phyloP scores from a whole-genome alignment of 352 stramenopile genomes.

The Phytophthora constricta region DNA sequence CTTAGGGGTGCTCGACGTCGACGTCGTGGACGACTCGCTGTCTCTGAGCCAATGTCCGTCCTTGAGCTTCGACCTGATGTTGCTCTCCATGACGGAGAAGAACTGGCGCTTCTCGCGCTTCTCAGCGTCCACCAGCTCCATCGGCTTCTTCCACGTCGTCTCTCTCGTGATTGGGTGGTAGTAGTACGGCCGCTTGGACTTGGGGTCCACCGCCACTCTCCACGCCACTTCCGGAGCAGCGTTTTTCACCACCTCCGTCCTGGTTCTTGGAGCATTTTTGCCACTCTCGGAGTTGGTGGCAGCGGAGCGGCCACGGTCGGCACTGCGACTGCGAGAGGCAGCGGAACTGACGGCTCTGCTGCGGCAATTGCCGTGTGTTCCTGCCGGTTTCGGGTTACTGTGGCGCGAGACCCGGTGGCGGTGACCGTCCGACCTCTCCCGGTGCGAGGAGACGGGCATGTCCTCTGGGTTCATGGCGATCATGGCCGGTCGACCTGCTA shows the following conservation, averaged over 20 bases:
- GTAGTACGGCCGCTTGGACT: constrained; percentile 95
- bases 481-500: constrained; percentile 38
- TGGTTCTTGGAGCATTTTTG: no score
- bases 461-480: constrained; percentile 39
- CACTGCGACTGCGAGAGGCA: constrained; percentile 22
- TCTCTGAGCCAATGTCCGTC: constrained; percentile 67
- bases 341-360: constrained; percentile 10
- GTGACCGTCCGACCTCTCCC: constrained; percentile 3
- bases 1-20: constrained; percentile 23
- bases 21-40: constrained; percentile 40
- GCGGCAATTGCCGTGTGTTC: constrained; percentile 16
- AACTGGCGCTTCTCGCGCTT: constrained; percentile 88
- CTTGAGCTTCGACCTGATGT: constrained; percentile 92
- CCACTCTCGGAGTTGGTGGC: constrained; percentile 6
- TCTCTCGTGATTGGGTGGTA: constrained; percentile 96
- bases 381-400: constrained; percentile 24
- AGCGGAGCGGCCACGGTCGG: constrained; percentile 15
- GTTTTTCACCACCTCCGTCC: background rate
- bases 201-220: constrained; percentile 80
- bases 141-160: constrained; percentile 97
- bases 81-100: constrained; percentile 96
- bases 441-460: constrained; percentile 20
- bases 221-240: constrained; percentile 49
- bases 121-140: constrained; percentile 77
- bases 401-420: constrained; percentile 21